Percentiles rank a stretch among this genome's conserved stretches.
phyloP scores from a whole-genome alignment of 495 filamentous ascomycete genomes.

The Chlorociboria aeruginascens region DNA sequence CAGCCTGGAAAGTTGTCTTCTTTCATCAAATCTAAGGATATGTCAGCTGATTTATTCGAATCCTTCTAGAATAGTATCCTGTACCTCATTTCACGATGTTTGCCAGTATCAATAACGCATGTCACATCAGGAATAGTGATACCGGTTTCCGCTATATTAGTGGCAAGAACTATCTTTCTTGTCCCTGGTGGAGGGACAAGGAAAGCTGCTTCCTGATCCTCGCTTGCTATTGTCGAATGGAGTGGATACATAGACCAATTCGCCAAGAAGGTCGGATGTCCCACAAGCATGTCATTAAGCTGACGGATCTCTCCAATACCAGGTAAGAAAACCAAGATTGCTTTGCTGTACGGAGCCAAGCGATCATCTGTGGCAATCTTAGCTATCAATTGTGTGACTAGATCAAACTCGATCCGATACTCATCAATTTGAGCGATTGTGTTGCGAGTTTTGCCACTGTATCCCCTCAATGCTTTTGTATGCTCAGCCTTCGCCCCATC shows the following conservation, averaged over 20 bases:
- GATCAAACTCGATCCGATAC: slow-evolving; percentile 72
- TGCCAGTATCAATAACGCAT: slow-evolving; percentile 87
- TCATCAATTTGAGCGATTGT: slow-evolving; percentile 70
- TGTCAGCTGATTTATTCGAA: slow-evolving; percentile 11
- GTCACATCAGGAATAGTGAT: slow-evolving; percentile 97
- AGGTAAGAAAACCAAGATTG: slow-evolving; percentile 87
- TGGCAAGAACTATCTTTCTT: slow-evolving; percentile 87
- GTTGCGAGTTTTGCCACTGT: slow-evolving; percentile 60
- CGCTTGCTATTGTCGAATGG: slow-evolving; percentile 90
- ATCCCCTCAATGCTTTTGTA: slow-evolving; percentile 43
- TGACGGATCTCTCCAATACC: slow-evolving; percentile 88
- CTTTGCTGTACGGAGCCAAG: slow-evolving; percentile 65
- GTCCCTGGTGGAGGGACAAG: slow-evolving; percentile 66
- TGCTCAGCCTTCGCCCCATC: slow-evolving; percentile 25
- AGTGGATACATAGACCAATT: slow-evolving; percentile 74
- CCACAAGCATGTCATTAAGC: slow-evolving; percentile 67
- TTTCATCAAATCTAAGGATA: slow-evolving; percentile 61
- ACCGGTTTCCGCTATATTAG: slow-evolving; percentile 94
- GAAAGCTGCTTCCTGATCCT: slow-evolving; percentile 90
- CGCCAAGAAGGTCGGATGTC: slow-evolving; percentile 53
- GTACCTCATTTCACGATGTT: slow-evolving; percentile 81
- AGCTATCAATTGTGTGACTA: slow-evolving; percentile 63
- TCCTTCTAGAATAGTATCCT: not conserved
- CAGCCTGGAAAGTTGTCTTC: slow-evolving; percentile 76
- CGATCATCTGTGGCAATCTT: slow-evolving; percentile 54